Evolutionary conservation across 768 basidiomycete species (phyloP), one percentile per base, ranked within the genome.

Genomic region (Phylloporus sp.): DNA sequence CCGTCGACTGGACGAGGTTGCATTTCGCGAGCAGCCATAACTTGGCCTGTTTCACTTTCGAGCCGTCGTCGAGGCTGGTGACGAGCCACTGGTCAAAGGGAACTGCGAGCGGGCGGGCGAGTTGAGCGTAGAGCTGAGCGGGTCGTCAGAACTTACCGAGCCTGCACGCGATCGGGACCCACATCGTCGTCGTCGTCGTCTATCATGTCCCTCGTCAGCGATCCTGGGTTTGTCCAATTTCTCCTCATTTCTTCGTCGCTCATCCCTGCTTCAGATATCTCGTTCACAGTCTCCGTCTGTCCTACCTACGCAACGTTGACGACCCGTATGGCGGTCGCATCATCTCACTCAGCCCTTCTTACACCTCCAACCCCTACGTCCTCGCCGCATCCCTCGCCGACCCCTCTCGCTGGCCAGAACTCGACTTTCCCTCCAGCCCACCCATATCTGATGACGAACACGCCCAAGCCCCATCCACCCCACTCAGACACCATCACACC

Each of bases 251-350:
- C 23, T 31, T 13, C 0, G 8, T 18, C 34, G 3, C 6, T 3
- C 20, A 6, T 14, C 14, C 5, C 4, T 11, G 15, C 56, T 59
- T 37, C 45, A 84, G 82, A 37, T 81, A 83, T 62, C 73, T 95
- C 29, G 86, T 94, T 8, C 94, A 96, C 63, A 81, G 78, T 53
- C 72, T 96, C 6, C 84, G 93, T 6, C 72, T 97, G 22, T 81
- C 85, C 11, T 92, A 93, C 61, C 74, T 97, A n/a, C 86, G 91
- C 50, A 81, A 85, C 55, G 81, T 91, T 32, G 86, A 91, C 47
- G 93, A 96, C 59, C 82, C 85, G 1, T 90, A 93, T 59, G 87
- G 87, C 13, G 69, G 82, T 0, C 79, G 90, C 24, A 74, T 95
- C 59, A 83, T 96, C 56, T 80, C 89, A 6, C 72, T 94, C 40